phyloP scores from a whole-genome alignment of 2,329 filamentous ascomycete species.

The Arthrobotrys pseudoclavata region DNA sequence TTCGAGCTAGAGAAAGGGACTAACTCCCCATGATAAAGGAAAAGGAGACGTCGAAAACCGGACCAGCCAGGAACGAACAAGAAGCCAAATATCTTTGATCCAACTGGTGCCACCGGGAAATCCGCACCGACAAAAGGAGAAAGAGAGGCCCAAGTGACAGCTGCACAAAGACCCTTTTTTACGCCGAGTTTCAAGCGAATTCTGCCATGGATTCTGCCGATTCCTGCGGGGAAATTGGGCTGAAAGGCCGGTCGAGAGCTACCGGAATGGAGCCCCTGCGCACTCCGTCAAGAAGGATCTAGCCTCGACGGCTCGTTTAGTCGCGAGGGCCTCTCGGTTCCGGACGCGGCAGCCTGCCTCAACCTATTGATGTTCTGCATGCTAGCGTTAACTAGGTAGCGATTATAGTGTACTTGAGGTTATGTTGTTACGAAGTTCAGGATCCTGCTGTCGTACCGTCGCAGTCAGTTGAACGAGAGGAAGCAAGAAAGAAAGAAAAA shows the following conservation, averaged over 20 bases:
- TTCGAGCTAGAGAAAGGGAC: neutral
- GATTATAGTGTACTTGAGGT: neutral
- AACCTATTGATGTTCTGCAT: conserved; percentile 14
- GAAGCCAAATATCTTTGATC: conserved; percentile 19
- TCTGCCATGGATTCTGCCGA: conserved; percentile 50
- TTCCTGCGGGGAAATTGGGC: conserved; percentile 54
- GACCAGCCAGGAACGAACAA: conserved; percentile 19
- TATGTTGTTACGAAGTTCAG: conserved; percentile 24
- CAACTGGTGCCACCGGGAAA: conserved; percentile 26
- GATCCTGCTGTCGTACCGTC: conserved; percentile 23
- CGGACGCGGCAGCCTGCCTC: conserved; percentile 20
- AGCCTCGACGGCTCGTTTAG: conserved; percentile 24
- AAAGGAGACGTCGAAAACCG: conserved; percentile 22
- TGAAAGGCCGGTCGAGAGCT: conserved; percentile 9
- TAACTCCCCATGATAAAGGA: conserved; percentile 1
- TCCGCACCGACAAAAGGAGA: conserved; percentile 28
- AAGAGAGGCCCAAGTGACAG: conserved; percentile 13
- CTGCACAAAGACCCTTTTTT: conserved; percentile 9
- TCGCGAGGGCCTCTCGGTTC: conserved; percentile 36
- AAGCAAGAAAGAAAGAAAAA: neutral
- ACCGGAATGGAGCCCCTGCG: conserved; percentile 28
- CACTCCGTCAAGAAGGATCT: conserved; percentile 30
- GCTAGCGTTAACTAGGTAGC: conserved; percentile 9
- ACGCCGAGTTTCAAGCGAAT: conserved; percentile 53
- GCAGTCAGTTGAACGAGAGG: neutral